These are phyloP conservation scores for Microthlaspi erraticum DNA, from an alignment of 345 rosid genomes.

Conservation along the genomic window DNA sequence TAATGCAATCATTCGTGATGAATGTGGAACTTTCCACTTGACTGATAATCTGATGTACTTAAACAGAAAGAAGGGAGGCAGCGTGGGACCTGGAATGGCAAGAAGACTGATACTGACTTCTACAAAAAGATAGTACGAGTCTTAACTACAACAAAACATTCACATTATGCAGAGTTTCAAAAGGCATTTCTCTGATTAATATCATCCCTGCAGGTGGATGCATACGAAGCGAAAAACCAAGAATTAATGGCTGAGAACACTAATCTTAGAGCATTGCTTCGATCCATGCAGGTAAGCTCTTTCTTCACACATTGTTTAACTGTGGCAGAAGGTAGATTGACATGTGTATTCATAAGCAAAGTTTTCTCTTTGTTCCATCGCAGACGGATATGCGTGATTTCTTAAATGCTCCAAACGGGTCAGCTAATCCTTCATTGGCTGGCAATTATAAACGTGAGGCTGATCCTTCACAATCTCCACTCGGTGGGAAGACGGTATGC, in stretches of 20 bases:
- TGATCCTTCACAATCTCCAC: conserved; percentile 82
- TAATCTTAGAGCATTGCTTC: conserved; percentile 81
- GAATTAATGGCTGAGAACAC: conserved; percentile 89
- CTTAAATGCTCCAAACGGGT: conserved; percentile 85
- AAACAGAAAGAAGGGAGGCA: conserved; percentile 97
- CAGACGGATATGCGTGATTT: conserved; percentile 97
- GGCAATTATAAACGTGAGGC: conserved; percentile 63
- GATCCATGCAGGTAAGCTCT: conserved; percentile 90
- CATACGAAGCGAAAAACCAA: conserved; percentile 93
- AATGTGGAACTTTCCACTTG: conserved; percentile 4
- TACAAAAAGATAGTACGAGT: conserved; percentile 85
- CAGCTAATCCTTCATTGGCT: conserved; percentile 72
- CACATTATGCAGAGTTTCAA: conserved; percentile 6
- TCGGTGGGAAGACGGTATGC: conserved; percentile 92
- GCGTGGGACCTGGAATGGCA: conserved; percentile 99
- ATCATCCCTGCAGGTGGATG: conserved; percentile 73
- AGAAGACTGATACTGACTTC: conserved; percentile 94
- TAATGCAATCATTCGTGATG: neutral
- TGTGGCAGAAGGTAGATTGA: neutral
- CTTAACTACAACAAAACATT: neutral
- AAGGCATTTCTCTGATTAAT: neutral
- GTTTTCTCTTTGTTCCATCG: conserved; percentile 19
- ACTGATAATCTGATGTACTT: conserved; percentile 23
- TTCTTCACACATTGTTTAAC: neutral
- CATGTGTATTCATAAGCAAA: conserved; percentile 13